Evolutionary conservation across 768 basidiomycete genomes (phyloP), one percentile per base, ranked within the genome.

Genomic region (Boletus reticuloceps): DNA sequence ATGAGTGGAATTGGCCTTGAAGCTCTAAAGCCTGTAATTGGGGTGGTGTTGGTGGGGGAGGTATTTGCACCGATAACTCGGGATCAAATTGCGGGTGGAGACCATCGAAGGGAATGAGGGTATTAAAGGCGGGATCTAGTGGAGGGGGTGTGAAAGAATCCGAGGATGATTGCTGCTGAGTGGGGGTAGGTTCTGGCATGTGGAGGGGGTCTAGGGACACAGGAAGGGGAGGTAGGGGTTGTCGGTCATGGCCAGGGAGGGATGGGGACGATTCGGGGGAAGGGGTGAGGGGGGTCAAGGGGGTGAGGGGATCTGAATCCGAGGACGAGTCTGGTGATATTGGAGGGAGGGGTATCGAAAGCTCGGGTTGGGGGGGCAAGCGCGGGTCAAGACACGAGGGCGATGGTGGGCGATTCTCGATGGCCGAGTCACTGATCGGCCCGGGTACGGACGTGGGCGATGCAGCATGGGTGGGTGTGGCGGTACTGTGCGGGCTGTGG

Each of bases 101-200:
- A 12, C 47, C 46, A 6, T 71, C 65, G 29, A 69, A 65, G 12
- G 69, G 68, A 1, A 71, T 62, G 22, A 70, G 62, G 22, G 68
- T 50, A 41, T 71, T 60, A 19, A 71, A 61, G 13, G 59, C 37
- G 19, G 67, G 55, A 16, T 65, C 59, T 22, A 69, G 55, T 20
- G 13, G 60, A 20, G 16, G 56, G 16, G 59, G 31, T 1, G 60
- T 22, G 19, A 56, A 55, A 0, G 56, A 34, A 7, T 56, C 58
- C 3, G 50, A 10, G 25, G 58, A 17, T 7, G 44, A 6, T 5
- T n/a, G 57, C 2, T 39, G 56, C 34, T 32, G 42, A 14, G 17
- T 27, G 5, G 48, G 49, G 6, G 39, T 1, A 9, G 49, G 42
- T 10, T 49, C 39, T 1, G 36, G 36, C 12, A 60, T 37, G 9